Evolutionary conservation across 179 eudicot species (phyloP).

Genomic region (Corrigiola litoralis): DNA sequence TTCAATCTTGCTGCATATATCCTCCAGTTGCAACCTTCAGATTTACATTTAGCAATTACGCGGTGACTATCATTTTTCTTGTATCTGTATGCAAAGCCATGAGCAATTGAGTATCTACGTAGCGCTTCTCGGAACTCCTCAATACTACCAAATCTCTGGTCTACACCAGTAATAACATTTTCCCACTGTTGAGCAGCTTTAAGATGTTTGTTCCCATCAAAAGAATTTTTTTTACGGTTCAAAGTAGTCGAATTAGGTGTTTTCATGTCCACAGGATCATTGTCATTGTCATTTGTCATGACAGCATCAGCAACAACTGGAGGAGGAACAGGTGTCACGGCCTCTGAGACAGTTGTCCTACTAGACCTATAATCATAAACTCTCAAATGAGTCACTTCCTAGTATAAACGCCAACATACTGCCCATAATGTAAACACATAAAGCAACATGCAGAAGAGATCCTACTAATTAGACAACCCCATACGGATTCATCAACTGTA

Average conservation of each 20-base stretch:
- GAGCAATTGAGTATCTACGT: slow-evolving; percentile 59
- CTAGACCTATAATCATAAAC: slow-evolving; percentile 33
- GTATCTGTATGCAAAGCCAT: slow-evolving; percentile 55
- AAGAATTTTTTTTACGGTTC: slow-evolving; percentile 10
- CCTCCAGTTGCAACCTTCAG: slow-evolving; percentile 66
- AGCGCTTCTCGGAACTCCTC: slow-evolving; percentile 62
- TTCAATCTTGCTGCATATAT: slow-evolving; percentile 59
- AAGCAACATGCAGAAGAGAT: no score
- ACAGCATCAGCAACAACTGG: slow-evolving; percentile 21
- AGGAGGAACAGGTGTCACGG: slow-evolving; percentile 25
- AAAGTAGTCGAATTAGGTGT: slow-evolving; percentile 19
- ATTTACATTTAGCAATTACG: slow-evolving; percentile 60
- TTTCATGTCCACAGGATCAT: slow-evolving; percentile 31
- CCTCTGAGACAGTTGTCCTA: slow-evolving; percentile 52
- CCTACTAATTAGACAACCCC: no score
- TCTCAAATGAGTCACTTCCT: not conserved
- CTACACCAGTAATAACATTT: slow-evolving; percentile 62
- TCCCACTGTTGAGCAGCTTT: slow-evolving; percentile 60
- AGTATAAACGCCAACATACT: no score
- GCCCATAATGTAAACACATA: no score
- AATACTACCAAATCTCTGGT: slow-evolving; percentile 57
- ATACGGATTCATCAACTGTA: no score
- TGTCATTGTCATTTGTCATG: slow-evolving; percentile 10
- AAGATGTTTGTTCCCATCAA: slow-evolving; percentile 28
- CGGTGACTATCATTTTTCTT: slow-evolving; percentile 65